These are phyloP conservation scores for Monosporozyma unispora DNA, from an alignment of 805 yeast genomes.

Conservation along the genomic window DNA sequence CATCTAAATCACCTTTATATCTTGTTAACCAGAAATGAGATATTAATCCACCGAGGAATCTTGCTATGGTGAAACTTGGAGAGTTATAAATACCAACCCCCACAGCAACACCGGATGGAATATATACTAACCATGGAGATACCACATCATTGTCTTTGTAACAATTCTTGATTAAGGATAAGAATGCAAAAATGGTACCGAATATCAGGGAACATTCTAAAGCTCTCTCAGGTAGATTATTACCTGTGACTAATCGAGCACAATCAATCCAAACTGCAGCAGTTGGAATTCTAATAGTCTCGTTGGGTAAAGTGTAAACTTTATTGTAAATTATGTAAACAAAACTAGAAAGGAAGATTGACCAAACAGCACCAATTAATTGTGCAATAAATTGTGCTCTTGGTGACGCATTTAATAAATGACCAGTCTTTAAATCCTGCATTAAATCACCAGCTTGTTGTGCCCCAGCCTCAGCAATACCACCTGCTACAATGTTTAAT, in stretches of 20 bases:
- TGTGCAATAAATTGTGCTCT: constrained; percentile 88
- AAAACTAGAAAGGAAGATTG: constrained; percentile 66
- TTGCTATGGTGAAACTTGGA: constrained; percentile 87
- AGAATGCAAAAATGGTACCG: constrained; percentile 58
- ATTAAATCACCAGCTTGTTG: constrained; percentile 97
- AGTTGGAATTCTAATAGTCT: constrained; percentile 80
- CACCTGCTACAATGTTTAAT: constrained; percentile 87
- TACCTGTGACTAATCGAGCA: constrained; percentile 83
- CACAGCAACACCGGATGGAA: constrained; percentile 94
- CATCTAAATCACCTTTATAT: constrained; percentile 32
- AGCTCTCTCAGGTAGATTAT: constrained; percentile 79
- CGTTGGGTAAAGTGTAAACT: constrained; percentile 79
- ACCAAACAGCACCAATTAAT: constrained; percentile 77
- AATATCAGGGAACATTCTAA: constrained; percentile 48
- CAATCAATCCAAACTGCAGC: constrained; percentile 97
- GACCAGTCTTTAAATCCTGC: constrained; percentile 96
- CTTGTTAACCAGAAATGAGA: constrained; percentile 49
- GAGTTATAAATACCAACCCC: constrained; percentile 94
- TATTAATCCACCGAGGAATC: constrained; percentile 80
- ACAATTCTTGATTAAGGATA: constrained; percentile 56
- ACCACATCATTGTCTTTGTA: constrained; percentile 36
- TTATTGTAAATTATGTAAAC: constrained; percentile 76
- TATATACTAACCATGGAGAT: constrained; percentile 36
- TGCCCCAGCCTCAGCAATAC: constrained; percentile 96
- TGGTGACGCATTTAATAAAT: constrained; percentile 84